A percentile compares a stretch with the other conserved stretches of the same genome.
Evolutionary conservation across 75 land plant species (phyloP).

Genomic region (Larix kaempferi): DNA sequence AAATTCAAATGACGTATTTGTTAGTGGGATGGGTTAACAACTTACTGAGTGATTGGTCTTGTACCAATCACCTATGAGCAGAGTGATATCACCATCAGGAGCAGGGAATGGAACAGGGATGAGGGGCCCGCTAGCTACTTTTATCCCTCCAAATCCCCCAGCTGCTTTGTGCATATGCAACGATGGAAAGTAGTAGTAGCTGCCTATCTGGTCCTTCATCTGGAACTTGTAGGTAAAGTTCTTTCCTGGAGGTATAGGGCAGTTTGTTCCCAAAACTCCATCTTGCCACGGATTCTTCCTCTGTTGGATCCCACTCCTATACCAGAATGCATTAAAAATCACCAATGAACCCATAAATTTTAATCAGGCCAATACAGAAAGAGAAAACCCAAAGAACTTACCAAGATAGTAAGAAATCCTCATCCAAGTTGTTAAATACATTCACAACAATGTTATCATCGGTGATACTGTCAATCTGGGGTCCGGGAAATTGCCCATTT

Average conservation of each 20-base stretch:
- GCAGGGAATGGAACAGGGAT: conserved; percentile 62
- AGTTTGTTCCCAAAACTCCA: conserved; percentile 63
- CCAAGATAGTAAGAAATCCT: no score
- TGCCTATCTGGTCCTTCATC: conserved; percentile 71
- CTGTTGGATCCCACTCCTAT: conserved; percentile 58
- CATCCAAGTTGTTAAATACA: no score
- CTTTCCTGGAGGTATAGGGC: conserved; percentile 61
- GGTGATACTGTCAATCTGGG: conserved; percentile 61
- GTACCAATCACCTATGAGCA: conserved; percentile 73
- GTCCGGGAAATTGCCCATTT: conserved; percentile 92
- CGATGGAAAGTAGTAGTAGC: conserved; percentile 67
- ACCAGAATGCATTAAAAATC: no score
- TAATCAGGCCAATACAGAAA: no score
- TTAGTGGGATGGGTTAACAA: background rate
- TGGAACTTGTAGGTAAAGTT: conserved; percentile 63
- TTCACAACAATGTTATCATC: no score
- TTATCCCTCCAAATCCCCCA: conserved; percentile 61
- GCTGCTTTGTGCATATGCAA: conserved; percentile 58
- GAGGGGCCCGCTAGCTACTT: conserved; percentile 35
- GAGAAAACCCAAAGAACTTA: no score
- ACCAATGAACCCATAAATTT: no score
- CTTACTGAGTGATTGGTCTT: conserved; percentile 52
- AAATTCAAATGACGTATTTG: no score
- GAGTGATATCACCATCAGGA: conserved; percentile 53
- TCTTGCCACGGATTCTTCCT: conserved; percentile 63